Evolutionary conservation across 768 basidiomycete species (phyloP).

Genomic region (Amanita rimosa): DNA sequence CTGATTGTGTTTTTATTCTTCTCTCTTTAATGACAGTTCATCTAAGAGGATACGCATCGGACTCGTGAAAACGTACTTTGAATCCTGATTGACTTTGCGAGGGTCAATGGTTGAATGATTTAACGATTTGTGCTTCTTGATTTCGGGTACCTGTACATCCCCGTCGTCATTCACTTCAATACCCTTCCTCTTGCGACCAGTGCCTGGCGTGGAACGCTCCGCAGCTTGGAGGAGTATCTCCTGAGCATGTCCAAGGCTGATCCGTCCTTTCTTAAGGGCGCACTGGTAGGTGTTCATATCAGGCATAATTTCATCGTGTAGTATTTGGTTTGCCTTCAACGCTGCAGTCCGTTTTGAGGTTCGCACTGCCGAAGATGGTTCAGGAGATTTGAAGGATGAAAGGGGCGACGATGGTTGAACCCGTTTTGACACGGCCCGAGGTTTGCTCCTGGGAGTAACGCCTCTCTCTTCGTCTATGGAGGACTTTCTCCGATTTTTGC

Average conservation of each 20-base stretch:
- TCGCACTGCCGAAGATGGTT: background rate
- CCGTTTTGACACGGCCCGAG: background rate
- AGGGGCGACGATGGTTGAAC: conserved; percentile 1
- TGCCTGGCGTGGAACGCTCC: background rate
- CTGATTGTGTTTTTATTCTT: background rate
- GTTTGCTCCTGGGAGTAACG: background rate
- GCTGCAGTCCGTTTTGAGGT: conserved; percentile 30
- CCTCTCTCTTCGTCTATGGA: background rate
- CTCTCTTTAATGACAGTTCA: background rate
- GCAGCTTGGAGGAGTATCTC: background rate
- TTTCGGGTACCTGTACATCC: background rate
- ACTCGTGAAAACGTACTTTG: background rate
- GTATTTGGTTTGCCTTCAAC: conserved; percentile 31
- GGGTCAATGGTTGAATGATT: background rate
- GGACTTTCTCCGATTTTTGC: background rate
- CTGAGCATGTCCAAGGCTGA: background rate
- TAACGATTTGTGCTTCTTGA: conserved; percentile 9
- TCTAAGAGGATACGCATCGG: background rate
- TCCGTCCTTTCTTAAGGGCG: conserved; percentile 32
- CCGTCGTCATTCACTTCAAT: background rate
- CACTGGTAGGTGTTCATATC: conserved; percentile 61
- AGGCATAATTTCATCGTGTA: conserved; percentile 67
- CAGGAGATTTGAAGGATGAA: background rate
- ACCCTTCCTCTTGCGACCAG: conserved; percentile 8
- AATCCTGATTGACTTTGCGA: conserved; percentile 5